These are phyloP conservation scores for Iris macrosiphon DNA, from an alignment of 106 monocot species.

Conservation along the genomic window DNA sequence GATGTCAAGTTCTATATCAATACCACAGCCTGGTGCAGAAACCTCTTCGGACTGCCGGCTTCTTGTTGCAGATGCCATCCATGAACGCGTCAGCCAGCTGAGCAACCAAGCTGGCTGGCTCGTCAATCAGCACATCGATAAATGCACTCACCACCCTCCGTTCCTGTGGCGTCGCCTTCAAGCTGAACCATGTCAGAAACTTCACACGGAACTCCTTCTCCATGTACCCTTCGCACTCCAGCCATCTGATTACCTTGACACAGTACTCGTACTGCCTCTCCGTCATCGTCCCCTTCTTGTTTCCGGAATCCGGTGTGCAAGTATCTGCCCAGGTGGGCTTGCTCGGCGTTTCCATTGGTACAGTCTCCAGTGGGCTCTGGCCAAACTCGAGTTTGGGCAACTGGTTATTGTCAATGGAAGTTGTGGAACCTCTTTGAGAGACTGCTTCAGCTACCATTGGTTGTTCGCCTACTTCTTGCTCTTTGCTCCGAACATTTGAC, in stretches of 20 bases:
- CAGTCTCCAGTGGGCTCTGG: conserved; percentile 13
- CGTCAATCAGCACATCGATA: conserved; percentile 71
- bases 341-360: conserved; percentile 31
- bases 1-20: too few relatives aligned
- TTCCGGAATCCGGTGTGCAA: conserved; percentile 19
- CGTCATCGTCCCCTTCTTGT: conserved; percentile 20
- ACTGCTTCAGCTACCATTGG: conserved; percentile 25
- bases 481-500: conserved; percentile 12
- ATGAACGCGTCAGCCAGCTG: conserved; percentile 77
- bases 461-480: conserved; percentile 15
- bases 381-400: conserved; percentile 21
- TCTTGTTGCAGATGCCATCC: conserved; percentile 69
- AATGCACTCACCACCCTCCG: conserved; percentile 74
- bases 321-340: conserved; percentile 29
- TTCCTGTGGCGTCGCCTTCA: conserved; percentile 70
- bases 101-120: conserved; percentile 63
- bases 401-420: conserved; percentile 42
- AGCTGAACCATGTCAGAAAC: conserved; percentile 90
- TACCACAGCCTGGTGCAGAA: conserved; percentile 62
- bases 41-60: conserved; percentile 18
- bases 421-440: conserved; percentile 73
- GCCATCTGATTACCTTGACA: conserved; percentile 83
- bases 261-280: conserved; percentile 83
- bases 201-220: conserved; percentile 81
- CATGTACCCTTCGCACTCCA: conserved; percentile 85